Conservation (phyloP, 2,329 filamentous ascomycete species). For the Botryotinia globosa region DNA sequence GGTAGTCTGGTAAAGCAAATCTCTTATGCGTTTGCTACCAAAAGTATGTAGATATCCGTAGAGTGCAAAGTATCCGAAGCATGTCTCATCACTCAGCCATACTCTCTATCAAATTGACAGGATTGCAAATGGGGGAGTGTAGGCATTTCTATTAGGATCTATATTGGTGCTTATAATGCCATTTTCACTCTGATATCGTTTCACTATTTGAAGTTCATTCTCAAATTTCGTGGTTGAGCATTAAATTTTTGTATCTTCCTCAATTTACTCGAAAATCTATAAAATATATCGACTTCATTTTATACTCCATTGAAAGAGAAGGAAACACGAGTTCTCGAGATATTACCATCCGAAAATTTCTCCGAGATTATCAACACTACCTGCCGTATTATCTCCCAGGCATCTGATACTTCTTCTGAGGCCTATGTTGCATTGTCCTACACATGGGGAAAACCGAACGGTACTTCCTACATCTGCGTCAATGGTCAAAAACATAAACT, state of each 20-base stretch:
- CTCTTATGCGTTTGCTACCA: neutral
- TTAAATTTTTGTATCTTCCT: neutral
- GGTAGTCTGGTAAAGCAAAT: neutral
- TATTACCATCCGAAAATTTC: neutral
- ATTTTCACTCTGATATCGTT: neutral
- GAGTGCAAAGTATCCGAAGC: too few species aligned
- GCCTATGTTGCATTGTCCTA: neutral
- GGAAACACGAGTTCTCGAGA: neutral
- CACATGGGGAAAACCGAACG: neutral
- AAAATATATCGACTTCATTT: neutral
- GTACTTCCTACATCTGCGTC: neutral
- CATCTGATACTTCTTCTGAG: neutral
- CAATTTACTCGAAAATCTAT: neutral
- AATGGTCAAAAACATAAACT: neutral
- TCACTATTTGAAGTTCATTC: neutral
- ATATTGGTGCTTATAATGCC: neutral
- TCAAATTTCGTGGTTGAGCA: neutral
- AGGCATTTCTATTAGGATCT: neutral
- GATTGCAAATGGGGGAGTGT: neutral
- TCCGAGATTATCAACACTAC: neutral
- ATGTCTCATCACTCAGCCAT: neutral
- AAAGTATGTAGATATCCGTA: neutral
- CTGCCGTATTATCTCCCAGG: neutral
- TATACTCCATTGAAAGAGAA: neutral
- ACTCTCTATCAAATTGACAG: neutral